Base-by-base conservation (phyloP, 768 basidiomycete genomes). In the Mycena vitilis region DNA sequence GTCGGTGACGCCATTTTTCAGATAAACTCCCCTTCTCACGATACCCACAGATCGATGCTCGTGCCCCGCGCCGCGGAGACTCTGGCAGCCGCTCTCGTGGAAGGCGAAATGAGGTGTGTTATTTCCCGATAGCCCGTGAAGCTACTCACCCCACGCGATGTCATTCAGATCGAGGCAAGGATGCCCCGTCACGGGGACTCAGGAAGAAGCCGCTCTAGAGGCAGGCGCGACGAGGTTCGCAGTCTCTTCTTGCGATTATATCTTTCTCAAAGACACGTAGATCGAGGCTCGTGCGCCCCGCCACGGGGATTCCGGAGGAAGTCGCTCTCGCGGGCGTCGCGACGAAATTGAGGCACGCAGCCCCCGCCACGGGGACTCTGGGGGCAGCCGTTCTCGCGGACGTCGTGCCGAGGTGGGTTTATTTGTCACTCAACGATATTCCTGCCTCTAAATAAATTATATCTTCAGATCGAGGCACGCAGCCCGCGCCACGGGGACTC, bases 141-240 rank as follows among this genome's bases (percentile, higher is more conserved):
- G 20, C 34, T n/a, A 2, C 5, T 13, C 6, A 6, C 2, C 15
- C 36, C 11, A 51, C 13, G 5, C 34, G 18, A 53, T 53, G 10
- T 10, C 15, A n/a, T 20, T 11, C 13, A 60, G 53, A 55, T 67
- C n/a, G 47, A 67, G 38, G 44, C 47, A 23, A 20, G 64, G 22
- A 22, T 47, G 5, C 64, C 64, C n/a, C 64, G 64, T 25, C 64
- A 65, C 64, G 64, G 64, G 11, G 63, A 65, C 23, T 65, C 63
- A 0, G 36, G 48, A 12, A 6, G 37, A 4, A 51, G 60, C 60
- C 61, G 25, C 48, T 58, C 55, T 16, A 56, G 63, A n/a, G 63
- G 56, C 11, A 56, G 63, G 34, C 55, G 55, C 5, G 47, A 30
- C 20, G 54, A 63, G 61, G 61, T 63, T 45, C 16, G 44, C 13